A percentile compares a stretch with the other conserved stretches of the same genome.
These are phyloP conservation scores for Aplosporella prunicola DNA, from an alignment of 2,329 filamentous ascomycete genomes.

Conservation along the genomic window DNA sequence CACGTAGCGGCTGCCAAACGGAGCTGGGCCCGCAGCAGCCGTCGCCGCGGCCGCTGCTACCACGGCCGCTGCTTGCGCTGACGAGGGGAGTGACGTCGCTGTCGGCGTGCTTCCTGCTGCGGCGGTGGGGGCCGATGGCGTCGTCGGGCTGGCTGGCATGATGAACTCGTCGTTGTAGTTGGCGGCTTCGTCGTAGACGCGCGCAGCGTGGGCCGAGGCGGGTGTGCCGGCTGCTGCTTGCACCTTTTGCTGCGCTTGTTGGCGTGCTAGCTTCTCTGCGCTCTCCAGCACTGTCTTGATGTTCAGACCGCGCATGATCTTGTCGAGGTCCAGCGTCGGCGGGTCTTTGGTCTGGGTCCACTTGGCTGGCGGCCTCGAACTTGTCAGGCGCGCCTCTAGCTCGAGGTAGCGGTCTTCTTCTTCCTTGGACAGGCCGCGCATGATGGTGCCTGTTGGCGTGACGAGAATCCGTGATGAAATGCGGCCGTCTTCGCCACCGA, in stretches of 20 bases:
- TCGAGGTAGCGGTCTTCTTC: constrained; percentile 63
- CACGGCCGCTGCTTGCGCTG: not conserved
- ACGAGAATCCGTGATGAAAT: constrained; percentile 53
- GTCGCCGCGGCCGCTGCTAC: not conserved
- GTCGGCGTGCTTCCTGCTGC: constrained; percentile 3
- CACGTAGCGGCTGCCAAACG: constrained; percentile 8
- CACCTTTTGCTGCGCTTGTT: constrained; percentile 14
- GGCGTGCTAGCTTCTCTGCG: too few species aligned
- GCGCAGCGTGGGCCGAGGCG: constrained; percentile 5
- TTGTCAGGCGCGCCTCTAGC: constrained; percentile 47
- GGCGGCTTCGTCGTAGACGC: constrained; percentile 6
- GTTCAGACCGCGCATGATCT: constrained; percentile 6
- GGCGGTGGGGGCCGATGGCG: not conserved
- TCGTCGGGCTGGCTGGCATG: constrained; percentile 4
- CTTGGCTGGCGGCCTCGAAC: constrained; percentile 18
- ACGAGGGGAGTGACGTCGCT: not conserved
- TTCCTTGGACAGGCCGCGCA: constrained; percentile 59
- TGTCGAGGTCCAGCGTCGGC: constrained; percentile 5
- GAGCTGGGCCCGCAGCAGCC: not conserved
- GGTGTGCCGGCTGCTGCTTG: constrained; percentile 25
- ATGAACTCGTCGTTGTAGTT: constrained; percentile 12
- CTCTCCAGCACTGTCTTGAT: constrained; percentile 6
- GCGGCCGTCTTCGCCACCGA: constrained; percentile 34
- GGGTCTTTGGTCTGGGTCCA: constrained; percentile 17
- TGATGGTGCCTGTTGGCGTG: constrained; percentile 65